phyloP scores from a whole-genome alignment of 2,329 filamentous ascomycete species.

The Neonectria faginata region DNA sequence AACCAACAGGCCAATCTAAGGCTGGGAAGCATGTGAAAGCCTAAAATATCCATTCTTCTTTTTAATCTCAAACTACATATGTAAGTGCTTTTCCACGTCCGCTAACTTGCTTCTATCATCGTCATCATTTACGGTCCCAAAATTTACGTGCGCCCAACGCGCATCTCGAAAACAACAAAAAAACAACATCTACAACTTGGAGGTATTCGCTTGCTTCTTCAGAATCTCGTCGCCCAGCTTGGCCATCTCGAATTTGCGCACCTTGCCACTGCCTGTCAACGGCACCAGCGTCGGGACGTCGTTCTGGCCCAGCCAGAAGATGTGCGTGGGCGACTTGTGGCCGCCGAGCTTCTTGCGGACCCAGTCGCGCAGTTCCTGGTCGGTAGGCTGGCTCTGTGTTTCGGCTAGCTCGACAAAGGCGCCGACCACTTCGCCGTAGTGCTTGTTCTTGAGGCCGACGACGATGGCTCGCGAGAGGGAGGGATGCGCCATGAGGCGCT shows the following conservation, averaged over 20 bases:
- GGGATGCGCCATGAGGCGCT: conserved; percentile 74
- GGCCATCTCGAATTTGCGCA: conserved; percentile 75
- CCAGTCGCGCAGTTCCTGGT: conserved; percentile 71
- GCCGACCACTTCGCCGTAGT: conserved; percentile 79
- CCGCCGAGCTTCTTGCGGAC: conserved; percentile 70
- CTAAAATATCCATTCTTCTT: not conserved
- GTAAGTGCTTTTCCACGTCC: conserved; percentile 1
- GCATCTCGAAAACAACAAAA: not conserved
- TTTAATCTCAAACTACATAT: not conserved
- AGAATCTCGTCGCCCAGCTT: conserved; percentile 66
- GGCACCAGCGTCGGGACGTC: conserved; percentile 68
- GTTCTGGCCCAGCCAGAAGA: conserved; percentile 80
- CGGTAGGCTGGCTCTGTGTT: conserved; percentile 54
- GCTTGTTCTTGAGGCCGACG: conserved; percentile 75
- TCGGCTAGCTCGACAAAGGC: conserved; percentile 67
- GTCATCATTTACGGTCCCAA: not conserved
- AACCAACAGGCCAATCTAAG: conserved; percentile 1
- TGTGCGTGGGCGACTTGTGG: conserved; percentile 76
- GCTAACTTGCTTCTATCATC: conserved; percentile 1
- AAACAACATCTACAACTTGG: conserved; percentile 55
- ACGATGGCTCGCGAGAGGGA: conserved; percentile 74
- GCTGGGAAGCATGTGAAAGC: not conserved
- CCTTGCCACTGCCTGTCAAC: conserved; percentile 78
- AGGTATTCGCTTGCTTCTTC: conserved; percentile 58
- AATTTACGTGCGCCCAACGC: not conserved